Evolutionary conservation across 2,329 filamentous ascomycete genomes (phyloP).

Genomic region (Clarireedia sp.): DNA sequence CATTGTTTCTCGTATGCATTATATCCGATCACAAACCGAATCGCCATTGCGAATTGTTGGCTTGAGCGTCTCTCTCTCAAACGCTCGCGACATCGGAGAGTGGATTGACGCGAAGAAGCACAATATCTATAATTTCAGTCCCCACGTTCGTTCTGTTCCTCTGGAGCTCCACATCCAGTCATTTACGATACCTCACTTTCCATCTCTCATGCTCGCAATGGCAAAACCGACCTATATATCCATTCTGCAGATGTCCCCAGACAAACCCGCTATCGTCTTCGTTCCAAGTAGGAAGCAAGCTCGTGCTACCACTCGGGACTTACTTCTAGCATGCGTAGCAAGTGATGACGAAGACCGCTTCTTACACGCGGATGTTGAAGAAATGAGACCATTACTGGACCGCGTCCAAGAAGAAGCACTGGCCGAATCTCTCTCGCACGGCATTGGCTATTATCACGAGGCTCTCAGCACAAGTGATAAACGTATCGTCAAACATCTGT

Average conservation of each 20-base stretch:
- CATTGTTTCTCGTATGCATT: constrained; percentile 95
- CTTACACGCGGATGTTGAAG: constrained; percentile 73
- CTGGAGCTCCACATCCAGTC: constrained; percentile 92
- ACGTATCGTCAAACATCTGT: constrained; percentile 88
- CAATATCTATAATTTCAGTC: constrained; percentile 98
- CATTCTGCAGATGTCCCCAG: constrained; percentile 77
- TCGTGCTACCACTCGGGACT: constrained; percentile 74
- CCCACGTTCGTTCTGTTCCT: constrained; percentile 78
- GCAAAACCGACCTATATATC: constrained; percentile 87
- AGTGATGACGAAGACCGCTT: constrained; percentile 93
- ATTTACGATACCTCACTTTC: constrained; percentile 93
- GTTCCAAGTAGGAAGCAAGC: constrained; percentile 92
- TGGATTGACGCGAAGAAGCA: constrained; percentile 98
- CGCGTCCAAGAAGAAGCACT: constrained; percentile 80
- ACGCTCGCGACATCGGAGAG: constrained; percentile 88
- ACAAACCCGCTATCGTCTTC: constrained; percentile 87
- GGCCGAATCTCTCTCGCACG: constrained; percentile 83
- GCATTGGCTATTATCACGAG: constrained; percentile 96
- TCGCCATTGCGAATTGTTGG: constrained; percentile 80
- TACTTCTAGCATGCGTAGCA: constrained; percentile 78
- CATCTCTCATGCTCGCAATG: constrained; percentile 98
- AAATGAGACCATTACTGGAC: constrained; percentile 73
- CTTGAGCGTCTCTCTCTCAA: constrained; percentile 83
- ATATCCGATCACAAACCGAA: constrained; percentile 83
- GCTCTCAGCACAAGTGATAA: constrained; percentile 83